Percentiles rank a stretch among this genome's conserved stretches.
phyloP scores from a whole-genome alignment of 1,284 basidiomycete genomes.

The Coniferiporia sulphurascens region DNA sequence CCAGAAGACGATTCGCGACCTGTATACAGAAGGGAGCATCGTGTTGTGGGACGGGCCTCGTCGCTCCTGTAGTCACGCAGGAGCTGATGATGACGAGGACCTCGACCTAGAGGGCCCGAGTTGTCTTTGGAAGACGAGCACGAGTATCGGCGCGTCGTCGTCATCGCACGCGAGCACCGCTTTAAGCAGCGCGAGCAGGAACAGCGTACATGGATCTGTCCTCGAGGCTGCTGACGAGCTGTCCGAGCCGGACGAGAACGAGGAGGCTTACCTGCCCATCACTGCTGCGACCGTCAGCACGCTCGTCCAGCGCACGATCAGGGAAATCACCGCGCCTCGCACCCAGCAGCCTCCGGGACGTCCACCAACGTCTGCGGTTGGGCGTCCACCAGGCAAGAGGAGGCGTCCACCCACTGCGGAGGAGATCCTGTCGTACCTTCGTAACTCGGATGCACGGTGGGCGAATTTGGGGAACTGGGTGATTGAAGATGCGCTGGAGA shows the following conservation, averaged over 20 bases:
- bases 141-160: conserved; percentile 26
- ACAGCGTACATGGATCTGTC: conserved; percentile 24
- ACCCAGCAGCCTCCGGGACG: conserved; percentile 10
- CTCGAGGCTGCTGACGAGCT: conserved; percentile 40
- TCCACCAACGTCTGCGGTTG: neutral
- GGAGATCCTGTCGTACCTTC: conserved; percentile 43
- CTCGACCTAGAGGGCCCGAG: conserved; percentile 18
- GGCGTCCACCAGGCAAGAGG: conserved; percentile 10
- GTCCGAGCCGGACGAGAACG: conserved; percentile 54
- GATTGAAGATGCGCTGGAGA: conserved; percentile 52
- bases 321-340: conserved; percentile 28
- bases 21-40: conserved; percentile 62
- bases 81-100: conserved; percentile 19
- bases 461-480: conserved; percentile 54
- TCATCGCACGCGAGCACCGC: conserved; percentile 24
- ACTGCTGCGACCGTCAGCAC: conserved; percentile 45
- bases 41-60: conserved; percentile 60
- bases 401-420: conserved; percentile 37
- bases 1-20: conserved; percentile 51
- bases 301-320: conserved; percentile 44
- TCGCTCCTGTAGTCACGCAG: neutral
- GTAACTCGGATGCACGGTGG: conserved; percentile 56
- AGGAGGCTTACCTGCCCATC: conserved; percentile 62
- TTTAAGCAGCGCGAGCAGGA: neutral
- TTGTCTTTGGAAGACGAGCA: conserved; percentile 39